Base-by-base conservation (phyloP, 257 asterid species). In the Thymus mandschuricus region DNA sequence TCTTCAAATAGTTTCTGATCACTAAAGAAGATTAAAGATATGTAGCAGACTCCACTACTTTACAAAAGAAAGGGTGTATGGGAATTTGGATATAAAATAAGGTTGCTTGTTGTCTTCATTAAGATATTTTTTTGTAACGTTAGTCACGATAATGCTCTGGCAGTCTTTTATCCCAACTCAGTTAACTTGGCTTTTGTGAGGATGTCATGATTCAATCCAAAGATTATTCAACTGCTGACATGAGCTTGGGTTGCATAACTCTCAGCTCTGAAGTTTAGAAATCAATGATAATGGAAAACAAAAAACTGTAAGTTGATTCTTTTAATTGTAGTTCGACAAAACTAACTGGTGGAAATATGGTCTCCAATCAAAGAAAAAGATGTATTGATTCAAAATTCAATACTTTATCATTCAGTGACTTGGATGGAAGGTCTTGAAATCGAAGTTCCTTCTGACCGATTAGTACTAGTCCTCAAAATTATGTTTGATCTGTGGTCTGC, bases 391-490 rank as follows among this genome's bases (percentile, higher is more conserved):
- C 41, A 69, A 41, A 28, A 6, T 58, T 33, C 45, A 51, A 15
- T 51, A 10, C 21, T 21, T 21, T 21, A 21, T 21, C 21, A 21
- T 21, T 21, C 21, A 21, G 21, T 21, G 21, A 21, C 21, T 21
- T 21, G 21, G 58, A 30, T 56, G 29, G 21, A 57, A 29, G 55
- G 10, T 70, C 15, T 34, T 57, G 29, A 56, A 50, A 60, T 10
- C 43, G 5, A 35, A 60, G 44, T 10, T 58, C 41, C 34, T 21
- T 55, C 58, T 40, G 71, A 31, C 71, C 68, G 35, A 33, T 28
- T 75, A 59, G 64, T 74, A 30, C 4, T 30, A 66, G n/a, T 51
- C 29, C 44, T 45, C 6, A 48, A 70, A 31, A 56, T 34, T 55
- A n/a, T 9, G 6, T 70, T 44, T 3, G 28, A 70, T 70, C 5